Base-by-base conservation (phyloP, 306 rosid genomes). In the Quercus engelmannii region DNA sequence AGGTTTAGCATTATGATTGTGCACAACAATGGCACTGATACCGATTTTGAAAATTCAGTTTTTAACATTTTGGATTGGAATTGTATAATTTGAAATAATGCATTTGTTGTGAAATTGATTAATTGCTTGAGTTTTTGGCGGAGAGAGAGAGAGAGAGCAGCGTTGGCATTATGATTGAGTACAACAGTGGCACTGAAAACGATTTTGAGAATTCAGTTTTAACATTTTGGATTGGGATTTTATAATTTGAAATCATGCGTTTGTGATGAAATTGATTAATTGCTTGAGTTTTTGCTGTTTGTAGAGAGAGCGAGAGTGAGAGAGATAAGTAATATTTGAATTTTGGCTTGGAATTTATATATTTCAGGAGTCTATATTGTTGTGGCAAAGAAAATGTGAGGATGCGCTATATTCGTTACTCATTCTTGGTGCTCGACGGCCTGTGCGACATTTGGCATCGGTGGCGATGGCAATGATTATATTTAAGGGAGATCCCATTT, bases 331-430 rank as follows among this genome's bases (percentile, higher is more conserved):
- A 35, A 21, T 61, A 5, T 61, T 68, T 76, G 55, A 77, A 20
- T n/a, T 58, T 71, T 77, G 72, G 83, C 56, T 58, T 75, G 63
- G 56, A 74, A 63, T 68, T 23, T 41, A 56, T 82, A 33, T 41
- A 72, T 78, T 83, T 68, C 90, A 95, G 99, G 99, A 92, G 20
- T 90, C 91, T 79, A 91, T 95, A 83, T 74, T 95, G 82, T 75
- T 91, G 82, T 92, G 99, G 90, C 99, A 95, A 86, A 92, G 99
- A 86, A 91, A 91, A 88, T 95, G 99, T 14, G 99, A 95, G 85
- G 99, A 92, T 56, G 98, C 99, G 33, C 74, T 95, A 35, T 88
- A 90, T 82, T 92, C 94, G 76, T 80, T 95, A 52, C 98, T 95
- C 80, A 86, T 83, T 80, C 84, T 95, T 19, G 99, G 99, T 74